Evolutionary conservation across 257 asterid species (phyloP).

Genomic region (Solanum ahanhuiri): DNA sequence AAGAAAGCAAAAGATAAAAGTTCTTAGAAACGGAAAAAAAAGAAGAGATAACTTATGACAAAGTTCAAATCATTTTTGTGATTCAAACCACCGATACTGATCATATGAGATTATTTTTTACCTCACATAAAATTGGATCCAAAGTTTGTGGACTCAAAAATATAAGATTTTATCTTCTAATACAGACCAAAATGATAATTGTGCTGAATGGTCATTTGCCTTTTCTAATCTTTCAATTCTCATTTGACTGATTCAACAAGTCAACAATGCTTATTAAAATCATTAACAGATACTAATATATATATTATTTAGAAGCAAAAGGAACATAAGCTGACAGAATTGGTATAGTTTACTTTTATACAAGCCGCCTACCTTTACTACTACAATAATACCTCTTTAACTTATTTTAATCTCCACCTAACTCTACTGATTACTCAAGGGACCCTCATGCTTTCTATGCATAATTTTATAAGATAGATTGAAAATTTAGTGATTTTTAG

Average conservation of each 20-base stretch:
- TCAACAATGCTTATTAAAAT: not conserved
- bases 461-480: not conserved
- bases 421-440: not conserved
- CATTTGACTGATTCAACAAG: not conserved
- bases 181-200: not conserved
- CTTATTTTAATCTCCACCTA: not conserved
- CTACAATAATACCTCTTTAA: not conserved
- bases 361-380: not conserved
- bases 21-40: no score
- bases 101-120: no score
- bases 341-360: not conserved
- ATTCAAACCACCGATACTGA: no score
- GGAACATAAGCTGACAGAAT: not conserved
- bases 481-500: not conserved
- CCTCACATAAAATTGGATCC: not conserved
- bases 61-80: not conserved
- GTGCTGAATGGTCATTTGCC: not conserved
- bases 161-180: not conserved
- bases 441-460: not conserved
- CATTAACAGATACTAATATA: no score
- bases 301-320: not conserved
- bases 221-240: not conserved
- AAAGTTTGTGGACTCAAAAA: not conserved
- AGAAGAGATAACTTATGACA: not conserved
- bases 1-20: no score